A percentile compares a stretch with the other conserved stretches of the same genome.
These are phyloP conservation scores for Nannizziopsis arthrosporioides DNA, from an alignment of 2,329 filamentous ascomycete genomes.

Conservation along the genomic window DNA sequence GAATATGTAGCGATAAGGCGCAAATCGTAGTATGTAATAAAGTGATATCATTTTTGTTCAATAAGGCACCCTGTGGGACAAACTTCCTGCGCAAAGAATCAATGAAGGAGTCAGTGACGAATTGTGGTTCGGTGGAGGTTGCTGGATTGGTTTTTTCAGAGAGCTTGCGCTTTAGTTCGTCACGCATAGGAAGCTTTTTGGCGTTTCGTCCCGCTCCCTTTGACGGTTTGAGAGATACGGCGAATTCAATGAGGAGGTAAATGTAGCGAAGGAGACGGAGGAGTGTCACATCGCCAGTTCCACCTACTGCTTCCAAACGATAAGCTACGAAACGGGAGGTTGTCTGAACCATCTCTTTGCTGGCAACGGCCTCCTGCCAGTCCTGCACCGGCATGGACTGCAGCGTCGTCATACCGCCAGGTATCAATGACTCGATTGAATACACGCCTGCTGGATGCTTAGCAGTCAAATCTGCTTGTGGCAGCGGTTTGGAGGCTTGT, in stretches of 20 bases:
- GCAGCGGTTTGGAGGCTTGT: constrained; percentile 37
- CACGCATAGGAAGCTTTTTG: constrained; percentile 31
- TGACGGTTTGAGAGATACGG: constrained; percentile 25
- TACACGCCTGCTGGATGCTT: constrained; percentile 38
- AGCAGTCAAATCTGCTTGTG: constrained; percentile 33
- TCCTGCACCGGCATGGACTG: constrained; percentile 33
- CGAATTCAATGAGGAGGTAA: constrained; percentile 34
- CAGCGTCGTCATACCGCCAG: constrained; percentile 32
- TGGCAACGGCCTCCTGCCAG: constrained; percentile 32
- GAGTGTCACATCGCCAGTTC: constrained; percentile 30
- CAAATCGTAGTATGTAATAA: constrained; percentile 37
- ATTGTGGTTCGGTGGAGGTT: constrained; percentile 13
- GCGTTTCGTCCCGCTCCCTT: constrained; percentile 24
- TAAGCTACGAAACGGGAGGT: constrained; percentile 36
- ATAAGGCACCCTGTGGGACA: constrained; percentile 27
- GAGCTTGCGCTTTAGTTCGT: constrained; percentile 30
- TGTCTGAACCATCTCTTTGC: constrained; percentile 27
- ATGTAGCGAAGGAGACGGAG: constrained; percentile 37
- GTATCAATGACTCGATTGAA: constrained; percentile 32
- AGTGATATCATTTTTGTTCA: constrained; percentile 32
- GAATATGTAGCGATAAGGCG: constrained; percentile 36
- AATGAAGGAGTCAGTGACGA: constrained; percentile 30
- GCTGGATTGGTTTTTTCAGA: constrained; percentile 20
- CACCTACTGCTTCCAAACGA: constrained; percentile 31
- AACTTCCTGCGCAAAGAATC: constrained; percentile 33